Percentiles rank a stretch among this genome's conserved stretches.
Evolutionary conservation across 495 filamentous ascomycete genomes (phyloP).

Genomic region (Penicillium psychrofluorescens): DNA sequence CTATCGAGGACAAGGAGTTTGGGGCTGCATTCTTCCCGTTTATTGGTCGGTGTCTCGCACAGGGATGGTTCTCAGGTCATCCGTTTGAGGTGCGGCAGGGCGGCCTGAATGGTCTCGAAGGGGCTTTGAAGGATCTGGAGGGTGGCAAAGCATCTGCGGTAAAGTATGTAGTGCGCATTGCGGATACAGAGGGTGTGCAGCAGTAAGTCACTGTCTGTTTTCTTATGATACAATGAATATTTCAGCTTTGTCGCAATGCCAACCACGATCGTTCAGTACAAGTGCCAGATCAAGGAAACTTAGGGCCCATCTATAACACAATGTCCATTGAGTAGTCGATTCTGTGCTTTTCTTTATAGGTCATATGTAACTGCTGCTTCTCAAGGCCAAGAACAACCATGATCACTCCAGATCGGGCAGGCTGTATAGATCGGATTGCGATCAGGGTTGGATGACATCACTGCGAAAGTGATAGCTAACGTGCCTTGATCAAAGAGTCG

Average conservation of each 20-base stretch:
- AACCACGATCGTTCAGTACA: no score
- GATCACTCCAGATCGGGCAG: not conserved
- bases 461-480: not conserved
- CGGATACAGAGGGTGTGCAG: conserved; percentile 41
- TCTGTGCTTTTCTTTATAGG: no score
- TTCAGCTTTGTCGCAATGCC: not conserved
- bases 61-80: conserved; percentile 58
- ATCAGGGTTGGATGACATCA: conserved; percentile 1
- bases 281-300: no score
- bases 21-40: conserved; percentile 49
- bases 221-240: not conserved
- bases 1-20: conserved; percentile 42
- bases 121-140: conserved; percentile 48
- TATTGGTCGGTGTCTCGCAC: conserved; percentile 42
- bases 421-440: not conserved
- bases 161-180: conserved; percentile 66
- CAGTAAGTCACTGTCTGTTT: not conserved
- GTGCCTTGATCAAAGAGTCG: no score
- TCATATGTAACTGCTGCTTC: no score
- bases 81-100: conserved; percentile 52
- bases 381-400: no score
- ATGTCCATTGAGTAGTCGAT: no score
- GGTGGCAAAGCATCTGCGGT: conserved; percentile 58
- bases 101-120: conserved; percentile 52
- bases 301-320: no score